Evolutionary conservation across 1,284 basidiomycete species (phyloP).

Genomic region (Fomes fomentarius): DNA sequence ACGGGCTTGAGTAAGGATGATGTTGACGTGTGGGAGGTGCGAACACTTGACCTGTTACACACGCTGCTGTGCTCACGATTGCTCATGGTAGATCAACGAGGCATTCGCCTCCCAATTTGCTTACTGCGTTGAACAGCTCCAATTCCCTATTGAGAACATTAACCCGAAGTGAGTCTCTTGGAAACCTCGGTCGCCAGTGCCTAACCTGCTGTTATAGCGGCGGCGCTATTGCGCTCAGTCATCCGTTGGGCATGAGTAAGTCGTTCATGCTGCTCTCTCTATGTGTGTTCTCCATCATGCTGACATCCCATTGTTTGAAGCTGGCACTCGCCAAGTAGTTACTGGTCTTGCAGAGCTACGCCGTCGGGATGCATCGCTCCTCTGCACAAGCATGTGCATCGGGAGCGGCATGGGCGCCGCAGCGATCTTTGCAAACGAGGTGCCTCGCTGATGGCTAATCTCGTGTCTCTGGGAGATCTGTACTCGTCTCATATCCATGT

Average conservation of each 20-base stretch:
- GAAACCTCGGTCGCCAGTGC: neutral
- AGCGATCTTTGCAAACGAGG: conserved; percentile 81
- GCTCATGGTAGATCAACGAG: conserved; percentile 87
- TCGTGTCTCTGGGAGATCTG: no score
- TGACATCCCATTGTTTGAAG: conserved; percentile 3
- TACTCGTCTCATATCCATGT: no score
- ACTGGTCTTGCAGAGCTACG: conserved; percentile 83
- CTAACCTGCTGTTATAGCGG: conserved; percentile 53
- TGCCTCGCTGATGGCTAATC: conserved; percentile 23
- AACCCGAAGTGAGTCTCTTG: conserved; percentile 72
- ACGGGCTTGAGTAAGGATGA: conserved; percentile 81
- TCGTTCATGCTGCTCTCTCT: no score
- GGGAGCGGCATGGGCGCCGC: conserved; percentile 91
- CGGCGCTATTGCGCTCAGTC: conserved; percentile 85
- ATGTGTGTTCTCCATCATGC: no score
- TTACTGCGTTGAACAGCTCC: conserved; percentile 79
- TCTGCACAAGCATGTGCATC: conserved; percentile 89
- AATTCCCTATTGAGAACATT: conserved; percentile 82
- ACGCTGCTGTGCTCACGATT: no score
- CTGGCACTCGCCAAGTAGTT: conserved; percentile 70
- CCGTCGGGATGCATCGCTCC: conserved; percentile 62
- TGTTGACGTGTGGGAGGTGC: conserved; percentile 86
- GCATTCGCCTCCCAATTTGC: conserved; percentile 84
- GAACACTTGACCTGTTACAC: no score
- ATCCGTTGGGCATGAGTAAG: conserved; percentile 83